Base-by-base conservation (phyloP, 441 rosid species). In the Brassica balearica region DNA sequence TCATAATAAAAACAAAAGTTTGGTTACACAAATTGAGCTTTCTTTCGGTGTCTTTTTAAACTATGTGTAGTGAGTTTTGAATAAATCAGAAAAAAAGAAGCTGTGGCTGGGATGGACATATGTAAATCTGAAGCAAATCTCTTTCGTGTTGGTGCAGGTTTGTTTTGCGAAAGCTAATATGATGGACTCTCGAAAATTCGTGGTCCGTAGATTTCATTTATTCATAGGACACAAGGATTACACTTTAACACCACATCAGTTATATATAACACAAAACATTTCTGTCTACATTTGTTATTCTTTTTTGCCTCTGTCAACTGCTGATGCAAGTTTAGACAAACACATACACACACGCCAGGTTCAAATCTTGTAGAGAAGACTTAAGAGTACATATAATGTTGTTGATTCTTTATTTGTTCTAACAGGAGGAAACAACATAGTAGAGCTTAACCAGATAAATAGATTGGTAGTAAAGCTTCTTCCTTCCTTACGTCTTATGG, bases 111-210 rank as follows among this genome's bases (percentile, higher is more conserved):
- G 72, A 65, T 80, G 82, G 80, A 73, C 81, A 60, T 84, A 60
- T 84, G 86, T 85, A 79, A 43, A 43, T 43, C 98, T 95, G 91
- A 80, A 92, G 94, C 83, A 86, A 48, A 79, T 91, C 88, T 89
- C 85, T 91, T 93, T 91, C 91, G 75, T 91, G 91, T 88, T 87
- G 86, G 81, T 93, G 99, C 99, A 93, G 99, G 99, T 95, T 86
- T 90, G 87, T 89, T 93, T 83, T 87, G 90, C 88, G 87, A 89
- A 88, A 84, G 97, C 96, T 91, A 92, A 89, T 84, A 83, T 48
- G 59, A 53, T 81, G 93, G 97, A 87, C 78, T 53, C 80, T 80
- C 83, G 80, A 80, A 55, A 34, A 80, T 90, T 82, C 81, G 89
- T 80, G 85, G 65, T 87, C 92, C 89, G 88, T 87, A 80, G 84